Base-by-base conservation (phyloP, 1,284 basidiomycete species). In the Moniliophthora roreri region DNA sequence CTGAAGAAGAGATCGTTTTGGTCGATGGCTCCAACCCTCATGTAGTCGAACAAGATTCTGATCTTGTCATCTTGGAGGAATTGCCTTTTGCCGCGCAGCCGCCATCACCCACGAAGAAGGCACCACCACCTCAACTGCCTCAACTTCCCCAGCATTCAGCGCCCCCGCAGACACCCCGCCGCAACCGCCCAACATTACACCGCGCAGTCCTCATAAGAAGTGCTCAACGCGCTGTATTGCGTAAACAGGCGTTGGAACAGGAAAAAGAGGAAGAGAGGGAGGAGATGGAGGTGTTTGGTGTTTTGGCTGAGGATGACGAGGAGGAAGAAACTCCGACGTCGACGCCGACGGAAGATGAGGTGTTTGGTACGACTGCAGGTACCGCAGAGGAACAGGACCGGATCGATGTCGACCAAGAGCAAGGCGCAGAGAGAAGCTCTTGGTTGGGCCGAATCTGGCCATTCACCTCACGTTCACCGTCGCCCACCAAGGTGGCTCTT, bases 21-120 rank as follows among this genome's bases (percentile, higher is more conserved):
- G 85, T 87, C 0, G 79, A 87, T 36, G 82, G 82, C n/a, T 74
- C 84, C 54, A 71, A 80, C 57, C 85, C 86, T 2, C 77, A 78
- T 9, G 85, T 89, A 2, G 76, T 86, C 1, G 80, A 88, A 61
- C 85, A 87, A 53, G 86, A 83, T 35, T 76, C 74, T 53, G 87
- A 89, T 59, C 78, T 89, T 28, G 77, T 89, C 50, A 87, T 89
- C 53, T 69, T 88, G 13, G 87, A 89, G 63, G 79, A 84, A 46
- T 75, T 87, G 18, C 61, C 21, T 15, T 51, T 39, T 10, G 50
- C 32, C 34, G 38, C 51, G 10, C 28, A 21, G 59, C 23, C 55
- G 53, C 39, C 52, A 53, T 37, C 53, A 58, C 20, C 23, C 37
- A 38, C 59, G 7, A 21, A 44, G 15, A 39, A 45, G 10, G 52